Conservation (phyloP, 768 basidiomycete genomes). For the Rhodotorula diobovata region DNA sequence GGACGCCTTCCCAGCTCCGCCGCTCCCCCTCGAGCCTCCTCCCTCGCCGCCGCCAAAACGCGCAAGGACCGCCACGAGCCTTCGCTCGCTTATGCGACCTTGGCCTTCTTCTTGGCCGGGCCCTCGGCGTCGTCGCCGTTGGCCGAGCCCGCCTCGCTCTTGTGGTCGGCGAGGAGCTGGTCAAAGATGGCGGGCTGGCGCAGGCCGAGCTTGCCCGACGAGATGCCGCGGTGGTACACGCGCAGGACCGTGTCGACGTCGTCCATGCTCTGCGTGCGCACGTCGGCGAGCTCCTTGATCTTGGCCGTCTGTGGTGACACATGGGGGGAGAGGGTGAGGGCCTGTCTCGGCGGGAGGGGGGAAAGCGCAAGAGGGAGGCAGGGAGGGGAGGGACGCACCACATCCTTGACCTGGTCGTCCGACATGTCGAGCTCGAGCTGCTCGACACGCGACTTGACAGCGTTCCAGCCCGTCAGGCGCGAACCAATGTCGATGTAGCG, state of each 20-base stretch:
- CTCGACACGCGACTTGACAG: conserved; percentile 96
- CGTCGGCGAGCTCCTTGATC: conserved; percentile 66
- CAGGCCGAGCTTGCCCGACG: conserved; percentile 82
- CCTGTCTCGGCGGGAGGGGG: no score
- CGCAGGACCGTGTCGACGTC: conserved; percentile 96
- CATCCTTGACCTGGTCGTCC: conserved; percentile 95
- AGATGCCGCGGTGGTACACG: conserved; percentile 58
- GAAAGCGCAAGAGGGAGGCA: conserved; percentile 44
- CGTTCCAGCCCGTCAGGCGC: conserved; percentile 90
- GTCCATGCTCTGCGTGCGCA: conserved; percentile 97
- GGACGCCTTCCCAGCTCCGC: no score
- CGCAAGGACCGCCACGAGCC: neutral
- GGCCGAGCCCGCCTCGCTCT: conserved; percentile 31
- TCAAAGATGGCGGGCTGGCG: conserved; percentile 92
- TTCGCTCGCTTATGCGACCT: conserved; percentile 17
- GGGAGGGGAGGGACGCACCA: conserved; percentile 80
- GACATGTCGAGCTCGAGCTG: conserved; percentile 84
- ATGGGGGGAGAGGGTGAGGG: no score
- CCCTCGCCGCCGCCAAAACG: neutral
- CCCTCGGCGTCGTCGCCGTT: conserved; percentile 27
- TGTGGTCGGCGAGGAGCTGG: conserved; percentile 72
- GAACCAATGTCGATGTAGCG: conserved; percentile 92
- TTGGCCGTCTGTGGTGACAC: conserved; percentile 33
- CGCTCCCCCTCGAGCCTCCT: neutral
- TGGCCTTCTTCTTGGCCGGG: conserved; percentile 39